Base-by-base conservation (phyloP, 1,284 basidiomycete species). In the Ustilago nuda region DNA sequence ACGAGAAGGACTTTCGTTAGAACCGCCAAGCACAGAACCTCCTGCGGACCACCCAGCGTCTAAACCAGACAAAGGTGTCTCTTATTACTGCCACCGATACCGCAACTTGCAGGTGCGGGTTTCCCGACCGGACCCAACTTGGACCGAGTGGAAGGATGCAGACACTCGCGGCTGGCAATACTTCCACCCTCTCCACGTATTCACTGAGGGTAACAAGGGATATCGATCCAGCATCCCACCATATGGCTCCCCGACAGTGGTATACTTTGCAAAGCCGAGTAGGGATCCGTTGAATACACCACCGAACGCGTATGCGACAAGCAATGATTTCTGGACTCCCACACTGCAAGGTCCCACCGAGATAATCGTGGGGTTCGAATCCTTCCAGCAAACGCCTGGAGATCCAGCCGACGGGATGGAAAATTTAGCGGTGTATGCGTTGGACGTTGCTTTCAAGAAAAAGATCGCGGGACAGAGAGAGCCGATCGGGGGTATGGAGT, bases 351-450 rank as follows among this genome's bases (percentile, higher is more conserved):
- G 77, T 3, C 50, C 53, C 5, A 68, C 79, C 15, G 79, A 81
- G 54, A 62, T 84, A 32, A 69, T 81, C 43, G 80, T 71, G 9
- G 65, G 73, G 27, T 81, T 76, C 37, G 74, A 78, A 46, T 66
- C 72, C 35, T 82, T 82, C 45, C 66, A 81, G 30, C 64, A 76
- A 45, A 79, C 82, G 4, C 82, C 78, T 1, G 75, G 76, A 15
- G 74, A 82, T 67, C 41, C 68, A 8, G 79, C 41, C 5, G 82
- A 84, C 56, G 82, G 79, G 0, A 70, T 82, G 72, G 82, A 84
- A 30, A 79, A 77, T 3, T 23, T 79, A 15, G 74, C 74, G 5
- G 37, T 82, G 11, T 82, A 82, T 41, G 72, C 71, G 17, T 45
- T 83, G 19, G 80, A 83, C 11, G 53, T 81, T 60, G 76, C 64